Evolutionary conservation across 108 stramenopile species (phyloP).

Genomic region (Pseudonitzschia pungens): DNA sequence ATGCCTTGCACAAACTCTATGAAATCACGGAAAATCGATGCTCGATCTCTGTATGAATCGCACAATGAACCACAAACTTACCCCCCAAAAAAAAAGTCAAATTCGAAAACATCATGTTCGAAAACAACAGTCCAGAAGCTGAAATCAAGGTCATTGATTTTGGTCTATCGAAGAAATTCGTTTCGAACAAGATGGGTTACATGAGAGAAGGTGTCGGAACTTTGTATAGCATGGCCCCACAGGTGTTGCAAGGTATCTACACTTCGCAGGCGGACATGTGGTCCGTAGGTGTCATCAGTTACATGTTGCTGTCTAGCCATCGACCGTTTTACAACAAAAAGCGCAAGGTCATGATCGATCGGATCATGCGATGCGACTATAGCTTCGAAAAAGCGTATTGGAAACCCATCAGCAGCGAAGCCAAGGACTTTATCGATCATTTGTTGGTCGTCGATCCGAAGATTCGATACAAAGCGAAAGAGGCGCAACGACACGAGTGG

Average conservation of each 20-base stretch:
- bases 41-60: too few species aligned
- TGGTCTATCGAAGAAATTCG: conserved; percentile 72
- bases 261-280: conserved; percentile 80
- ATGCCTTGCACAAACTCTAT: background rate
- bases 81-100: conserved; percentile 2
- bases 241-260: conserved; percentile 80
- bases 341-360: conserved; percentile 46
- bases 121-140: conserved; percentile 48
- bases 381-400: conserved; percentile 54
- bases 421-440: conserved; percentile 58
- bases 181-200: conserved; percentile 19
- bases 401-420: conserved; percentile 47
- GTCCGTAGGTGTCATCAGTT: conserved; percentile 69
- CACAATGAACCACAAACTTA: background rate
- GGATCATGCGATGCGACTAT: conserved; percentile 61
- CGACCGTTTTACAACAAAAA: conserved; percentile 67
- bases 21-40: too few species aligned
- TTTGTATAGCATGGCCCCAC: conserved; percentile 74
- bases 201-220: conserved; percentile 79
- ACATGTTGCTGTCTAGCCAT: conserved; percentile 53
- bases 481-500: conserved; percentile 55
- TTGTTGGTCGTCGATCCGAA: conserved; percentile 68
- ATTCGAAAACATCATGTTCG: conserved; percentile 60
- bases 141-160: conserved; percentile 72
- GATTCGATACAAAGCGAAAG: conserved; percentile 45